Evolutionary conservation across 176 grass and related monocot species (phyloP).

Genomic region (Echinochloa phyllopogon): DNA sequence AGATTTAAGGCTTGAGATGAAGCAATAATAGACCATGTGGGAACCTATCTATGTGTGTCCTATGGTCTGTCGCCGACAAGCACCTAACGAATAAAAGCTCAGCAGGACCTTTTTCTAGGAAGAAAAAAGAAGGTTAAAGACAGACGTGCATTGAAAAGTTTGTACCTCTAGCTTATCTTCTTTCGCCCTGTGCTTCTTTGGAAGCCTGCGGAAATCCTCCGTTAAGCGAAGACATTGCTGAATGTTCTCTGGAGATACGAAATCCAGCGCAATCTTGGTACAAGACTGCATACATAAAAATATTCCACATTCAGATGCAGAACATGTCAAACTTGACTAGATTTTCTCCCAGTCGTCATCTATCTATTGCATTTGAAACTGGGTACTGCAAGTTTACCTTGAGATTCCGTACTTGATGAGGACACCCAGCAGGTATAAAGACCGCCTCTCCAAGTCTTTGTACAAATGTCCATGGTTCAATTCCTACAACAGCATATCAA

Average conservation of each 20-base stretch:
- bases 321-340: conserved; percentile 25
- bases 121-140: conserved; percentile 23
- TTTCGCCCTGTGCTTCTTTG: conserved; percentile 67
- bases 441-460: conserved; percentile 82
- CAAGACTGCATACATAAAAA: conserved; percentile 57
- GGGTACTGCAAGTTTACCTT: conserved; percentile 50
- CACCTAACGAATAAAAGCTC: not conserved
- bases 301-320: conserved; percentile 6
- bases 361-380: conserved; percentile 6
- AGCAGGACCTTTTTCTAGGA: not conserved
- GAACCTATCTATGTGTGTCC: not conserved
- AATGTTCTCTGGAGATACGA: conserved; percentile 84
- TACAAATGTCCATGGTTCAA: conserved; percentile 84
- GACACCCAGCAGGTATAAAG: conserved; percentile 79
- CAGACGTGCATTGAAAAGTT: not conserved
- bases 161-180: conserved; percentile 88
- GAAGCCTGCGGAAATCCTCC: conserved; percentile 69
- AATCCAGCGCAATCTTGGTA: conserved; percentile 81
- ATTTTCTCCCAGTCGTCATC: not conserved
- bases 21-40: not conserved
- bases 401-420: conserved; percentile 88
- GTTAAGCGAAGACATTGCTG: conserved; percentile 70
- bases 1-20: not conserved
- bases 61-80: not conserved
- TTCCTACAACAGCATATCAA: conserved; percentile 49